phyloP scores from a whole-genome alignment of 2,329 filamentous ascomycete species.

The Fusarium nelsonii region DNA sequence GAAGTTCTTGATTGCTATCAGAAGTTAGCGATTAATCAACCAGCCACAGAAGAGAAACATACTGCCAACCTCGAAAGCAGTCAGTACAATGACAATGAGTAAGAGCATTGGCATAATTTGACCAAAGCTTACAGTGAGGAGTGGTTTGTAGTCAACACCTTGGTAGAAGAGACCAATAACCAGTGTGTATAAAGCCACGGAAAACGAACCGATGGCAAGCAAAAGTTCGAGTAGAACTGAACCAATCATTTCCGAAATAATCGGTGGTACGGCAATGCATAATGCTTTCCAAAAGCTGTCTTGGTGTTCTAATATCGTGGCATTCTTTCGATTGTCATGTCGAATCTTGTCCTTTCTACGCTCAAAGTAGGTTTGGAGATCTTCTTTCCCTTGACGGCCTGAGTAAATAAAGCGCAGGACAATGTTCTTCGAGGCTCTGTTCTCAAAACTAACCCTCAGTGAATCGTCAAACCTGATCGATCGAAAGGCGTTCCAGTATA shows the following conservation, averaged over 20 bases:
- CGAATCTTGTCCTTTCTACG: background rate
- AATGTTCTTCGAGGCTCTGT: conserved; percentile 1
- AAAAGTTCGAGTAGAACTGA: conserved; percentile 29
- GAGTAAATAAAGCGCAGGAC: conserved; percentile 8
- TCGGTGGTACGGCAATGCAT: background rate
- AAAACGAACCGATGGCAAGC: conserved; percentile 1
- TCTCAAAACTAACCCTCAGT: background rate
- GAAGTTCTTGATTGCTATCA: conserved; percentile 21
- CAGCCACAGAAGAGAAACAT: background rate
- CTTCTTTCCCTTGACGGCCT: background rate
- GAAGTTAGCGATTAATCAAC: background rate
- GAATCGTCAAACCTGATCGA: conserved; percentile 15
- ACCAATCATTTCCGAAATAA: conserved; percentile 14
- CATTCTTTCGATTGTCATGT: conserved; percentile 3
- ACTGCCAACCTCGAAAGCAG: conserved; percentile 31
- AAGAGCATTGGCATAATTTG: conserved; percentile 38
- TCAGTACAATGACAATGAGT: conserved; percentile 23
- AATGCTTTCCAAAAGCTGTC: conserved; percentile 8
- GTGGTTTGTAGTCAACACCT: conserved; percentile 1
- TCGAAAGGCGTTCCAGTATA: conserved; percentile 32
- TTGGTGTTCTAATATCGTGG: background rate
- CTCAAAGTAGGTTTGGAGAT: conserved; percentile 7
- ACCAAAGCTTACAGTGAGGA: conserved; percentile 7
- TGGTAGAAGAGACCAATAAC: conserved; percentile 2
- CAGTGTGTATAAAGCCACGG: conserved; percentile 19